Evolutionary conservation across 2,329 filamentous ascomycete genomes (phyloP).

Genomic region (Biscogniauxia sp.): DNA sequence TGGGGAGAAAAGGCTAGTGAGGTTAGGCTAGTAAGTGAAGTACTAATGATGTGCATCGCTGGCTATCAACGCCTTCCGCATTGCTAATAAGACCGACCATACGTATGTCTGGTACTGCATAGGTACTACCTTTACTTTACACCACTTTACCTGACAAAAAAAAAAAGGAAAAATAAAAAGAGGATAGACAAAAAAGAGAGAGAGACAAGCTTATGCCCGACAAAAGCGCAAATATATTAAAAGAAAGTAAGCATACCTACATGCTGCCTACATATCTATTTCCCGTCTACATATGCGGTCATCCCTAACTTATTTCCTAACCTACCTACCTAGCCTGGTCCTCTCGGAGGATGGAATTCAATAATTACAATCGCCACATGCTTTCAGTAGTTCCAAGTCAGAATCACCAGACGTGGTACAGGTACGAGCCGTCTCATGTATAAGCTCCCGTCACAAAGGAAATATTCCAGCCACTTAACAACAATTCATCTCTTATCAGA

Average conservation of each 20-base stretch:
- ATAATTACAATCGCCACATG: not conserved
- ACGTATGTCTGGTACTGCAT: too few relatives aligned
- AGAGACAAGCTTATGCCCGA: not conserved
- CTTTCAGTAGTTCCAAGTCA: not conserved
- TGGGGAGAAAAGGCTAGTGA: slow-evolving; percentile 20
- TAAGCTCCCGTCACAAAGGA: too few relatives aligned
- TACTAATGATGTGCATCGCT: slow-evolving; percentile 24
- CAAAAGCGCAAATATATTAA: not conserved
- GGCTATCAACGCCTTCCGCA: slow-evolving; percentile 17
- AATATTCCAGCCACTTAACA: too few relatives aligned
- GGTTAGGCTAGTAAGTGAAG: not conserved
- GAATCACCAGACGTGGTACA: not conserved
- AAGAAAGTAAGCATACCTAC: not conserved
- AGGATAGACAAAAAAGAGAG: slow-evolving; percentile 9
- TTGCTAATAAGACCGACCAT: not conserved
- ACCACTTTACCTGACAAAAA: slow-evolving; percentile 10
- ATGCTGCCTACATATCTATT: not conserved
- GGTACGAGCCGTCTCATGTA: too few relatives aligned
- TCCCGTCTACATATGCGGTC: too few relatives aligned
- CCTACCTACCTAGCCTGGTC: too few relatives aligned
- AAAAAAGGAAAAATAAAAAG: slow-evolving; percentile 21
- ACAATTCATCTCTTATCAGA: too few relatives aligned
- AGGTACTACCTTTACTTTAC: not conserved
- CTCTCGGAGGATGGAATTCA: not conserved
- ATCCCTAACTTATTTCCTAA: too few relatives aligned